Percentiles rank a stretch among this genome's conserved stretches.
These are phyloP conservation scores for Sphaerostilbella broomeana DNA, from an alignment of 2,329 filamentous ascomycete genomes.

Conservation along the genomic window DNA sequence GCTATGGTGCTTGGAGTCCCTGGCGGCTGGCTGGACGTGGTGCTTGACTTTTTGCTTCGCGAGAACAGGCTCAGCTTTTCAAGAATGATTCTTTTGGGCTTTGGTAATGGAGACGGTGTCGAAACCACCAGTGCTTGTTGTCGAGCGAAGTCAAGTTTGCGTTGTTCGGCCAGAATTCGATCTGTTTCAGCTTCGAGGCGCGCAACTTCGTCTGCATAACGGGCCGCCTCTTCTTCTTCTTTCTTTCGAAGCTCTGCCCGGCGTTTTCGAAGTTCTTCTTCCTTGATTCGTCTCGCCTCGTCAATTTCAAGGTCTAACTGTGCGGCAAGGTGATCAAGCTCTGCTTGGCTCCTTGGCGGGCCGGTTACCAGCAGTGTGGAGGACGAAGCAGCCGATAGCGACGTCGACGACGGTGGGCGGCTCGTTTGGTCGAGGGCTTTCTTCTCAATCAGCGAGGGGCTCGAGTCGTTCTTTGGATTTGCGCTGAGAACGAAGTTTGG, in stretches of 20 bases:
- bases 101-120: conserved; percentile 25
- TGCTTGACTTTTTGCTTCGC: conserved; percentile 35
- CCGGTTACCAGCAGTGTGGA: conserved; percentile 6
- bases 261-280: conserved; percentile 6
- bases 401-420: conserved; percentile 10
- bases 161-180: conserved; percentile 43
- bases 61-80: conserved; percentile 43
- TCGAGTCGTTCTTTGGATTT: conserved; percentile 23
- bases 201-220: conserved; percentile 34
- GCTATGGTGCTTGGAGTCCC: conserved; percentile 29
- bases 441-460: conserved; percentile 15
- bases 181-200: conserved; percentile 42
- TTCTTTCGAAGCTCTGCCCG: conserved; percentile 5
- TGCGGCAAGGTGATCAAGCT: conserved; percentile 12
- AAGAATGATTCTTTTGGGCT: conserved; percentile 34
- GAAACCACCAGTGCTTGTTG: conserved; percentile 38
- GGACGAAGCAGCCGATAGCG: conserved; percentile 8
- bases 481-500: conserved; percentile 24
- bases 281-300: no score
- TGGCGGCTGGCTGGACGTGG: conserved; percentile 22
- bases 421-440: conserved; percentile 5
- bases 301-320: conserved; percentile 12
- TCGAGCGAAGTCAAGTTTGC: conserved; percentile 41
- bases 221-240: conserved; percentile 18
- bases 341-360: conserved; percentile 7